Evolutionary conservation across 495 filamentous ascomycete genomes (phyloP).

Genomic region (Talaromyces adpressus): DNA sequence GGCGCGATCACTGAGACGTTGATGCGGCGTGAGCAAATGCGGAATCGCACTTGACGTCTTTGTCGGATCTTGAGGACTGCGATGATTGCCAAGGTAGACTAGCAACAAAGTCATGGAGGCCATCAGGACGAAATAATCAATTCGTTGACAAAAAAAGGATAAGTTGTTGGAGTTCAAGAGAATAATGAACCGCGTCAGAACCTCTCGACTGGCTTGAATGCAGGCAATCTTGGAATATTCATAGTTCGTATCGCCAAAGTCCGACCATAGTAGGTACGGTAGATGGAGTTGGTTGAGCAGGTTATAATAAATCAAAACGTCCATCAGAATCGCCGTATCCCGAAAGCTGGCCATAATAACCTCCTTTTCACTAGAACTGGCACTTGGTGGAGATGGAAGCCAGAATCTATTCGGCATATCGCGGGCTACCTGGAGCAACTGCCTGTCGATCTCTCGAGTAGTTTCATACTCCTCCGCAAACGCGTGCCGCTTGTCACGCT

Average conservation of each 20-base stretch:
- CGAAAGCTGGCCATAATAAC: slow-evolving; percentile 24
- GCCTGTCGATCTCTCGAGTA: slow-evolving; percentile 34
- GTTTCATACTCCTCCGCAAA: slow-evolving; percentile 12
- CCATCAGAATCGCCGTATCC: slow-evolving; percentile 27
- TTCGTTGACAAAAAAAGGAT: slow-evolving; percentile 37
- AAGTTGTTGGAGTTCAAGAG: slow-evolving; percentile 25
- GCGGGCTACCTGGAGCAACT: slow-evolving; percentile 30
- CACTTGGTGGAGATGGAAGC: not conserved
- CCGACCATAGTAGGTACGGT: slow-evolving; percentile 21
- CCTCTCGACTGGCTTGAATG: slow-evolving; percentile 38
- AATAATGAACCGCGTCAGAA: slow-evolving; percentile 35
- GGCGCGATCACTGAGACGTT: slow-evolving; percentile 33
- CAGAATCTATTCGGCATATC: slow-evolving; percentile 25
- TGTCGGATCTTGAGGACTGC: slow-evolving; percentile 5
- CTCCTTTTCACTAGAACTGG: slow-evolving; percentile 2
- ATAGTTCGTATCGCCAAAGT: slow-evolving; percentile 9
- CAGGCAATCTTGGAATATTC: slow-evolving; percentile 31
- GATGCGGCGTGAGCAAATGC: slow-evolving; percentile 23
- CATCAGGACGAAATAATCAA: slow-evolving; percentile 45
- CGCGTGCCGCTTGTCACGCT: slow-evolving; percentile 29
- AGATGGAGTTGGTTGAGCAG: slow-evolving; percentile 24
- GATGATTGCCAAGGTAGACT: slow-evolving; percentile 21
- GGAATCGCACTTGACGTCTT: slow-evolving; percentile 15
- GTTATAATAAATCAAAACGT: slow-evolving; percentile 23
- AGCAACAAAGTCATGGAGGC: slow-evolving; percentile 29